Conservation (phyloP, 306 rosid species). For the Cucurbita ficifolia region DNA sequence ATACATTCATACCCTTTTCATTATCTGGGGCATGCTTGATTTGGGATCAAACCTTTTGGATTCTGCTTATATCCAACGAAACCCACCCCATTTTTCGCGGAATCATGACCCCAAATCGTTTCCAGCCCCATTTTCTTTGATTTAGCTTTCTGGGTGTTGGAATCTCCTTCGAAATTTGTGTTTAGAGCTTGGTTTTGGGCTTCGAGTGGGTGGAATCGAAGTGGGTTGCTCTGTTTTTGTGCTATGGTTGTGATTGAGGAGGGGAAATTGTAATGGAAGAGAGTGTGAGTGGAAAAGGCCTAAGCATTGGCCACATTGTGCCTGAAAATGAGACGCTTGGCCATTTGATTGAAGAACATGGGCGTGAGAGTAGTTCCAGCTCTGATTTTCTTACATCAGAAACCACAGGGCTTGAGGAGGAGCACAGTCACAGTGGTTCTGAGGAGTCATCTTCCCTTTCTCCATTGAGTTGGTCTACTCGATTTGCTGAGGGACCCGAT, state of each 20-base stretch:
- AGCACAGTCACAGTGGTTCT: conserved; percentile 62
- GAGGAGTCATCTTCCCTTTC: conserved; percentile 58
- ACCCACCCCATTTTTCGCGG: too few species aligned
- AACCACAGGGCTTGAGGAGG: conserved; percentile 48
- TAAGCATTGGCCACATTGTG: conserved; percentile 13
- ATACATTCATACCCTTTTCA: conserved; percentile 15
- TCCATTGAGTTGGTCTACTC: conserved; percentile 50
- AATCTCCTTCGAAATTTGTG: conserved; percentile 26
- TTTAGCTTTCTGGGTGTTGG: conserved; percentile 41
- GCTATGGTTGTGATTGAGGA: conserved; percentile 23
- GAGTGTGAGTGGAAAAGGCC: conserved; percentile 17
- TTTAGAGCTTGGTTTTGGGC: conserved; percentile 35
- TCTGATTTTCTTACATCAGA: conserved; percentile 66
- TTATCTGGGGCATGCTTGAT: conserved; percentile 32
- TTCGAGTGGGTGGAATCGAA: conserved; percentile 36
- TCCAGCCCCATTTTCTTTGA: conserved; percentile 24
- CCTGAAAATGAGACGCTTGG: conserved; percentile 23
- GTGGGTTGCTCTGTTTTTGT: conserved; percentile 33
- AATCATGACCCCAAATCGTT: conserved; percentile 9
- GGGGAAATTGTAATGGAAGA: conserved; percentile 23
- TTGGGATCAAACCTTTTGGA: conserved; percentile 33
- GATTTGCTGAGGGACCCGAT: conserved; percentile 23
- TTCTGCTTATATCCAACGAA: too few species aligned
- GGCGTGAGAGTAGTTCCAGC: conserved; percentile 64
- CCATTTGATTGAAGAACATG: conserved; percentile 42